Base-by-base conservation (phyloP, 2,329 filamentous ascomycete species). In the Pseudocercospora musae region DNA sequence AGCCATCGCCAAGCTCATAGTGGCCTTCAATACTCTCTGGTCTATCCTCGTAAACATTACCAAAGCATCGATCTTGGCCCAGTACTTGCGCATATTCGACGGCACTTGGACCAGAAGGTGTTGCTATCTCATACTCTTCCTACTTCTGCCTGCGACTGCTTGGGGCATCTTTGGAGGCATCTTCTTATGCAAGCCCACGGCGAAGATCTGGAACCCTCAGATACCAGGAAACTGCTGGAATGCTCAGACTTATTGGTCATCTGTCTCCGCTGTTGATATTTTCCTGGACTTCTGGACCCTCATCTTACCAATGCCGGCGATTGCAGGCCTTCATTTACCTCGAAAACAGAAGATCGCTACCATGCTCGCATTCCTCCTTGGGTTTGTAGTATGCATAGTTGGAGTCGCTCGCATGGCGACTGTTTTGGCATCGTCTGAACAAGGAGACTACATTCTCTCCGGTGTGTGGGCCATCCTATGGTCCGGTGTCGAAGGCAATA, bases 51-150 rank as follows among this genome's bases (percentile, higher is more conserved):
- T 77, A 57, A 73, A 73, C 56, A 74, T 75, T 62, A 79, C 79
- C 44, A 81, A 82, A 71, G 74, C 76, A 23, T 81, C 79, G 0
- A 80, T 82, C 57, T 69, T 82, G n/a, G 71, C 80, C 58, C 80
- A 82, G 66, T 82, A 82, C 66, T 76, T 80, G 21, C 79, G 78
- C 40, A 75, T 82, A 53, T 81, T 82, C 68, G 73, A 70, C 33
- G 73, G 71, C 2, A 72, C 64, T 6, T 65, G 64, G 33, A 76
- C 75, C 66, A 74, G 78, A 4, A 58, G 74, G 20, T 63, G 74
- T 25, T 79, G 75, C 64, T 78, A 73, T 69, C 50, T 69, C 10
- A 73, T 81, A 66, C 72, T 81, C 23, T 60, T 66, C 0, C 61
- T 70, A 13, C 64, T 76, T 27, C 55, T 72, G 1, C 66, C 72